Percentiles rank a stretch among this genome's conserved stretches.
These are phyloP conservation scores for Blastomyces gilchristii DNA, from an alignment of 2,329 filamentous ascomycete genomes.

Conservation along the genomic window DNA sequence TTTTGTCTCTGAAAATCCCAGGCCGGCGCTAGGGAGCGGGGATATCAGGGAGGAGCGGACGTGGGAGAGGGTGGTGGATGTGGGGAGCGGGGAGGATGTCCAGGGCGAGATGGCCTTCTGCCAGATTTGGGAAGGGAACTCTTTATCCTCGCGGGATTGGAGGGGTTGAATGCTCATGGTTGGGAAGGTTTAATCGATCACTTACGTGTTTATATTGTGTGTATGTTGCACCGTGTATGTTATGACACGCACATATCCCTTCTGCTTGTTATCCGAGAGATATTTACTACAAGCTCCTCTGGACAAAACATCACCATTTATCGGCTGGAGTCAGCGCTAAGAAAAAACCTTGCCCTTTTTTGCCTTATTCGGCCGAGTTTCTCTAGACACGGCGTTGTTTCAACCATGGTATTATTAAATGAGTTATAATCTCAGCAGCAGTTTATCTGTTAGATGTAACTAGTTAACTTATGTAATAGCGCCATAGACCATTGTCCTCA, in stretches of 20 bases:
- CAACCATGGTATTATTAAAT: background rate
- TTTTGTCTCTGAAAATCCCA: constrained; percentile 25
- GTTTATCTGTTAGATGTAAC: background rate
- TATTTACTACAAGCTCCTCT: background rate
- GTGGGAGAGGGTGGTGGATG: constrained; percentile 20
- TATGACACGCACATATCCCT: too few species aligned
- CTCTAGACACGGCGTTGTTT: background rate
- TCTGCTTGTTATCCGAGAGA: background rate
- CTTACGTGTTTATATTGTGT: background rate
- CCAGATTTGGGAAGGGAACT: constrained; percentile 19
- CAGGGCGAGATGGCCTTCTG: constrained; percentile 22
- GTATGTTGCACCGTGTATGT: too few species aligned
- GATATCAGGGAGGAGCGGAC: constrained; percentile 27
- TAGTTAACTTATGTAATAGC: background rate
- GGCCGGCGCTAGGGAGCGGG: constrained; percentile 22
- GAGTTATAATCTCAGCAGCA: background rate
- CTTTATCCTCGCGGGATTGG: constrained; percentile 4
- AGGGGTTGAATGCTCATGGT: constrained; percentile 14
- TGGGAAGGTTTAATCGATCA: background rate
- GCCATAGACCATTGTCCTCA: background rate
- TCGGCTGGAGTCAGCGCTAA: too few species aligned
- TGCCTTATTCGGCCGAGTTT: background rate
- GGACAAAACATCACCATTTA: too few species aligned
- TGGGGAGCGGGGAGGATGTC: constrained; percentile 26
- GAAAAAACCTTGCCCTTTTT: too few species aligned